Evolutionary conservation across 495 filamentous ascomycete genomes (phyloP), one percentile per base, ranked within the genome.

Genomic region (Echria macrotheca): DNA sequence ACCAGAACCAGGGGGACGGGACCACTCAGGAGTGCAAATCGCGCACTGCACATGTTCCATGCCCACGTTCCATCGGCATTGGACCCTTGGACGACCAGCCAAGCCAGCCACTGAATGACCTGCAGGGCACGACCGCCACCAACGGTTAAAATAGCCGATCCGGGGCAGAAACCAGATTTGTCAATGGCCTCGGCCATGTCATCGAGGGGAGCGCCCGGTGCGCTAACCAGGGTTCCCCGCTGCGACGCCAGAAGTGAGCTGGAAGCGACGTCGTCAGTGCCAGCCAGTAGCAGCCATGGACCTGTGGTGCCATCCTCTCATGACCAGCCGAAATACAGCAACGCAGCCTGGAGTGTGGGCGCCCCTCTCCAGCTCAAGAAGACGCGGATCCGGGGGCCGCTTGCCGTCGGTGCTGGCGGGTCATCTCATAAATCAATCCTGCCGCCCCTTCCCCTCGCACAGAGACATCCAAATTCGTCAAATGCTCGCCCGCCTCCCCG

Each of bases 201-300:
- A 41, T 22, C 17, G 18, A 21, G 6, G 5, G 38, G 24, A 21
- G 24, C 38, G 38, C 38, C 24, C 22, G 38, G 24, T 17, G 24
- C 38, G 38, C 38, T 41, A 41, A 41, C n/a, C 14, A 23, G 11
- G 38, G 38, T 21, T 41, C 38, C 38, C 38, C 38, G 38, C 38
- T 37, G 14, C 33, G 14, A 21, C 38, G 4, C 17, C 17, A n/a
- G 21, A 24, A 24, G 38, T 41, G 38, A 23, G 21, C 24, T 41
- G 38, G 18, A 15, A 21, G 24, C 38, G 17, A 12, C 17, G 17
- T n/a, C n/a, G n/a, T n/a, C n/a, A n/a, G n/a, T n/a, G n/a, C n/a
- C n/a, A n/a, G n/a, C n/a, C n/a, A n/a, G n/a, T n/a, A 10, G 3
- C 38, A 21, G 8, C 38, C 5, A 9, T 22, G 38, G 38, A 5